Evolutionary conservation across 2,329 filamentous ascomycete genomes (phyloP).

Genomic region (Neofusicoccum parvum): DNA sequence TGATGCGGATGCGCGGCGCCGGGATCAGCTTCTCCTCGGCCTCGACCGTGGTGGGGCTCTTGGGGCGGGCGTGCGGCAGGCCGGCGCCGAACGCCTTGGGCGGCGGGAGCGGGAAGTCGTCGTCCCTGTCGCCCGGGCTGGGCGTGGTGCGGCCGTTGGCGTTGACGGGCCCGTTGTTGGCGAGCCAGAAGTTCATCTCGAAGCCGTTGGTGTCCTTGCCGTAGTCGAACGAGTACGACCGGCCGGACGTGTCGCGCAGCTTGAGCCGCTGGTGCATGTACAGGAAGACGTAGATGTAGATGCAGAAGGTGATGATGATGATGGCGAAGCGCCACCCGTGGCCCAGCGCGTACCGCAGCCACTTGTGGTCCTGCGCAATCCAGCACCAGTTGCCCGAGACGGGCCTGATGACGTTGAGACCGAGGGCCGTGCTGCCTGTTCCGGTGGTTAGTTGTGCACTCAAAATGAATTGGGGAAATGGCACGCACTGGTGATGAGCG

Average conservation of each 20-base stretch:
- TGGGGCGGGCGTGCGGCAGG: too few species aligned
- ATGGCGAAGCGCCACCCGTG: slow-evolving; percentile 52
- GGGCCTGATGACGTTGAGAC: slow-evolving; percentile 32
- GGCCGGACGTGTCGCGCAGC: not conserved
- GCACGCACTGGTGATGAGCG: slow-evolving; percentile 40
- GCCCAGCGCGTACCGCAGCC: slow-evolving; percentile 48
- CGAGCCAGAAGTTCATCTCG: slow-evolving; percentile 19
- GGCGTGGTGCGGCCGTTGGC: not conserved
- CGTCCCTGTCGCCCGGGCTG: not conserved
- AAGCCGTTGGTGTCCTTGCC: slow-evolving; percentile 6
- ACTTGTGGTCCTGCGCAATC: slow-evolving; percentile 41
- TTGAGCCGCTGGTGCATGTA: slow-evolving; percentile 29
- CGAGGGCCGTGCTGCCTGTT: slow-evolving; percentile 11
- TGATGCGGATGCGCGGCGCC: not conserved
- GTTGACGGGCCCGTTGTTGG: not conserved
- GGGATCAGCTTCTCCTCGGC: slow-evolving; percentile 9
- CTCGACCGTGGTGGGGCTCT: not conserved
- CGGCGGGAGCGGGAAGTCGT: not conserved
- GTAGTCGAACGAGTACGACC: slow-evolving; percentile 8
- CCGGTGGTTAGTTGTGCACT: not conserved
- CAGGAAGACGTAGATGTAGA: slow-evolving; percentile 48
- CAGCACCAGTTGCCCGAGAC: slow-evolving; percentile 55
- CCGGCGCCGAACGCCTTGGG: not conserved
- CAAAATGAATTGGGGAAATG: not conserved
- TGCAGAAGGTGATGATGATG: slow-evolving; percentile 43